Evolutionary conservation across 1,284 basidiomycete species (phyloP).

Genomic region (Schizopora paradoxa): DNA sequence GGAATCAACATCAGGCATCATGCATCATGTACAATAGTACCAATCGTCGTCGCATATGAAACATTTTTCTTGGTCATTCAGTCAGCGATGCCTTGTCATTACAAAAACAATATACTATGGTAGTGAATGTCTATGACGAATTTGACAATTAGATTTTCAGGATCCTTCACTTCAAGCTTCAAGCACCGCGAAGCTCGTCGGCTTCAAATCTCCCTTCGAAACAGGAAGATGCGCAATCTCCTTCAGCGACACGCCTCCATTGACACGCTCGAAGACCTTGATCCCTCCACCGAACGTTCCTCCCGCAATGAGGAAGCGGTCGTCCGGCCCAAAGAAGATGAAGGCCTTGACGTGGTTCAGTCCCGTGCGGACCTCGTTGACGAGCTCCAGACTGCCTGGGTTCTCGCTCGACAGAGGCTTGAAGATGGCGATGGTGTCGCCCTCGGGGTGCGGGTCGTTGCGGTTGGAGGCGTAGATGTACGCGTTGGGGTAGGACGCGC

Average conservation of each 20-base stretch:
- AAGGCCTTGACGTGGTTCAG: constrained; percentile 30
- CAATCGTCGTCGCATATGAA: too few species aligned
- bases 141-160: too few species aligned
- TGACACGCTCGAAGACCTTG: constrained; percentile 29
- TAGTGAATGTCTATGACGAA: too few species aligned
- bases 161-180: too few species aligned
- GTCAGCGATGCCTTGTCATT: too few species aligned
- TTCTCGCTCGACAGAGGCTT: constrained; percentile 12
- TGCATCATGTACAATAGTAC: too few species aligned
- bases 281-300: constrained; percentile 29
- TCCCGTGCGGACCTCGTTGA: constrained; percentile 27
- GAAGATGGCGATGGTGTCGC: constrained; percentile 61
- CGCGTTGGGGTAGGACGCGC: constrained; percentile 36
- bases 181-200: constrained; percentile 10
- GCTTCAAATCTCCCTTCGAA: constrained; percentile 1
- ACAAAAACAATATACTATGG: too few species aligned
- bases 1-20: too few species aligned
- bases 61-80: too few species aligned
- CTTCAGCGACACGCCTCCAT: constrained; percentile 22
- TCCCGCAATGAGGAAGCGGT: constrained; percentile 27
- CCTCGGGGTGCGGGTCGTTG: constrained; percentile 53
- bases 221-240: constrained; percentile 20
- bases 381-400: constrained; percentile 16
- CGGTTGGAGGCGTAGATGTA: constrained; percentile 61
- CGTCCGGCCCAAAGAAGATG: constrained; percentile 23